Conservation (phyloP, 2,329 filamentous ascomycete genomes). For the Fusarium albidum region DNA sequence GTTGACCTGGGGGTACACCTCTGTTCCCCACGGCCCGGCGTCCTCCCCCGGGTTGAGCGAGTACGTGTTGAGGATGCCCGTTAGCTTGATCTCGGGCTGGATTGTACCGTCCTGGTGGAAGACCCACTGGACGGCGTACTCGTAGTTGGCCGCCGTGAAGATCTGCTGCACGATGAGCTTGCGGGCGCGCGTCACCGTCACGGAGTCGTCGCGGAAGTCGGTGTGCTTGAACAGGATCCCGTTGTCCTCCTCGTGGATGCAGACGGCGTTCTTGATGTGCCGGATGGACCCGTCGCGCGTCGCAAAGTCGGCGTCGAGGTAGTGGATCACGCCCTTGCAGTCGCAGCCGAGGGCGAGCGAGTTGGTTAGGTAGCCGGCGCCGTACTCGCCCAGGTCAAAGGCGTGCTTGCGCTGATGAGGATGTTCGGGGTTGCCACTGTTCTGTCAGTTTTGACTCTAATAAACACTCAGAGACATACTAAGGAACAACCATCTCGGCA, state of each 20-base stretch:
- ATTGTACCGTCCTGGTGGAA: slow-evolving; percentile 88
- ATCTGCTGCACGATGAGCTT: slow-evolving; percentile 90
- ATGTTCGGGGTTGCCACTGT: slow-evolving; percentile 75
- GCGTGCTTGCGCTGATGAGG: slow-evolving; percentile 85
- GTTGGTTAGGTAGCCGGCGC: slow-evolving; percentile 85
- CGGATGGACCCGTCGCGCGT: slow-evolving; percentile 78
- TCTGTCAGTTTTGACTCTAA: slow-evolving; percentile 11
- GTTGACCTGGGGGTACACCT: slow-evolving; percentile 84
- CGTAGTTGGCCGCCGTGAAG: slow-evolving; percentile 96
- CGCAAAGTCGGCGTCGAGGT: slow-evolving; percentile 87
- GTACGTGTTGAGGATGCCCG: slow-evolving; percentile 93
- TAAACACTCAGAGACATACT: slow-evolving; percentile 57
- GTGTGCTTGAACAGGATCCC: slow-evolving; percentile 95
- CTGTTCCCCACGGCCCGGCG: slow-evolving; percentile 86
- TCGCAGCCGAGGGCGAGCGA: slow-evolving; percentile 79
- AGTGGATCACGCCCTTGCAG: slow-evolving; percentile 91
- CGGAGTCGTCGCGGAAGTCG: slow-evolving; percentile 90
- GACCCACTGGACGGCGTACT: slow-evolving; percentile 82
- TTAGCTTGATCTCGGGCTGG: slow-evolving; percentile 90
- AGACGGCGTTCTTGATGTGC: slow-evolving; percentile 92
- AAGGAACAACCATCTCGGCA: slow-evolving; percentile 94
- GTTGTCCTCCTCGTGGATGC: slow-evolving; percentile 92
- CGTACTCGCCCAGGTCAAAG: slow-evolving; percentile 83
- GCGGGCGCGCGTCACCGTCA: slow-evolving; percentile 84
- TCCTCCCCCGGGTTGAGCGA: slow-evolving; percentile 82